Conservation (phyloP, 2,329 filamentous ascomycete genomes). For the Aureobasidium sp. region DNA sequence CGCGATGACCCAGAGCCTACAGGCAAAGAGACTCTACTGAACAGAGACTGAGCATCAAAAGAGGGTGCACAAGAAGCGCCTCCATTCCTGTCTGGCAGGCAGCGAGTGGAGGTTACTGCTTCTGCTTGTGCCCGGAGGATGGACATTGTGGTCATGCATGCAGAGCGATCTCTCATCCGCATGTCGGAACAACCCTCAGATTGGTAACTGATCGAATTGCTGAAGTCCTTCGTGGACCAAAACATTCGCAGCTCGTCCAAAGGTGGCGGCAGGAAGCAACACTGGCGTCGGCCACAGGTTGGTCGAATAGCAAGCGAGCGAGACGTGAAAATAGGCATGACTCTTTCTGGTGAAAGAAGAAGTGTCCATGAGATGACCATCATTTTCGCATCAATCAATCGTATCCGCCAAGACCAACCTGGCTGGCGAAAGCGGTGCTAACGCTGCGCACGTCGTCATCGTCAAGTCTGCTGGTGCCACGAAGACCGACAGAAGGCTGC, state of each 20-base stretch:
- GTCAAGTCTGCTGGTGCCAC: slow-evolving; percentile 54
- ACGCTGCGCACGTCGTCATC: slow-evolving; percentile 96
- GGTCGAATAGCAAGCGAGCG: neutral
- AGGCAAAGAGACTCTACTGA: neutral
- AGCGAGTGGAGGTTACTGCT: slow-evolving; percentile 1
- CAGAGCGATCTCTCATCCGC: neutral
- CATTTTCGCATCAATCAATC: slow-evolving; percentile 22
- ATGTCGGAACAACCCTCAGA: neutral
- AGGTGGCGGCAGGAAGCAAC: neutral
- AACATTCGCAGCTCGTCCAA: neutral
- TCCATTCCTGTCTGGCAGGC: neutral
- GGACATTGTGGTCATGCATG: neutral
- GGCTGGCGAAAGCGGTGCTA: slow-evolving; percentile 93
- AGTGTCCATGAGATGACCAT: slow-evolving; percentile 7
- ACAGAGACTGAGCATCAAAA: neutral
- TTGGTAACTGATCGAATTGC: neutral
- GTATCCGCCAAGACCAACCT: slow-evolving; percentile 49
- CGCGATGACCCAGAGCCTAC: neutral
- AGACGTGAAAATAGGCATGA: slow-evolving; percentile 9
- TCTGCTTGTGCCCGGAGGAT: neutral
- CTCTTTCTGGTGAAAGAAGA: neutral
- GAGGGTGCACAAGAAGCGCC: neutral
- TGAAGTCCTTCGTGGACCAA: neutral
- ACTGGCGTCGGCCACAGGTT: neutral
- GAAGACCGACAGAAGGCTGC: slow-evolving; percentile 11